Base-by-base conservation (phyloP, 78 protist genomes). In the Cavenderia fasciculata region DNA sequence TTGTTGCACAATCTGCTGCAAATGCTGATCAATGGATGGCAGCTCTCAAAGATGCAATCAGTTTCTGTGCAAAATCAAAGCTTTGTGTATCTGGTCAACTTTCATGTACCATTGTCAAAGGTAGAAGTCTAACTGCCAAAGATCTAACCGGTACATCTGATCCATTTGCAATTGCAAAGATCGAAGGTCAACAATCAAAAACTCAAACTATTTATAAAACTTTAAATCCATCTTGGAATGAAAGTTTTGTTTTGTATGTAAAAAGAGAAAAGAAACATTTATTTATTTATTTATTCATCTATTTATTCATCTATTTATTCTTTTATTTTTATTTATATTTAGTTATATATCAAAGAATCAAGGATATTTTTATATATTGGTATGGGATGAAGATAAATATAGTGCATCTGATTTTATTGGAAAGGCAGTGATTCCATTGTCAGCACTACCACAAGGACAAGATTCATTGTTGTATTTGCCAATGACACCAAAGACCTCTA, bases 381-480 rank as follows among this genome's bases (percentile, higher is more conserved):
- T 79, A 4, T 79, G 88, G 88, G 88, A 79, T 66, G 88, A 79
- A n/a, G 88, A 79, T 79, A 79, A 79, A 41, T 79, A 65, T 41
- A 65, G 46, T 19, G 41, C 88, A 44, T 40, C 87, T 25, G 88
- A 79, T 54, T 66, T 65, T 19, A 65, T 79, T 36, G 88, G 88
- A 1, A 61, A 79, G 59, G 33, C 52, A 49, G 7, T 38, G 0
- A 14, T 65, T 12, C 88, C 88, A 36, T 40, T 79, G 34, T 4
- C 63, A 6, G 46, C 54, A 38, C 27, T 79, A 6, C 74, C 74
- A 21, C 54, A 74, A 0, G 70, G 57, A 46, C 33, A 68, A 66
- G 88, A 79, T n/a, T n/a, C 66, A 4, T 19, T 16, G 21, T 19
- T 79, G 43, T 52, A 59, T 47, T 31, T 79, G 7, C 88, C 88